These are phyloP conservation scores for Striga asiatica DNA, from an alignment of 257 asterid genomes.

Conservation along the genomic window DNA sequence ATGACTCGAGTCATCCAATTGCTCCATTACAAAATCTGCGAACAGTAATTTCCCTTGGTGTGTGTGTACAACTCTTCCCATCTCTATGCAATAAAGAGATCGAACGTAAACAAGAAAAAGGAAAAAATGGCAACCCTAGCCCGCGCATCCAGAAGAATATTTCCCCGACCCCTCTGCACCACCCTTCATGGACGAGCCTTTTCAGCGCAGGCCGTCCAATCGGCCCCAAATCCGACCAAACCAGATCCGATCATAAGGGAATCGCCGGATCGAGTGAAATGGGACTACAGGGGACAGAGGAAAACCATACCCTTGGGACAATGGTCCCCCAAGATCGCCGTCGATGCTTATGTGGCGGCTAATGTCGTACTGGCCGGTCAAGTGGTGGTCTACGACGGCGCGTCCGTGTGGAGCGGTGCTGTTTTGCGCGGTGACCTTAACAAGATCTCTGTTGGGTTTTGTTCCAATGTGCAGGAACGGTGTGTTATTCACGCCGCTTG, in stretches of 20 bases:
- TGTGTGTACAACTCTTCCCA: background rate
- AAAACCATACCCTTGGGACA: slow-evolving; percentile 60
- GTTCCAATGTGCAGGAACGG: slow-evolving; percentile 66
- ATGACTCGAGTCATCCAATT: no score
- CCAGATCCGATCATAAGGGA: slow-evolving; percentile 28
- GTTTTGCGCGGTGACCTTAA: slow-evolving; percentile 72
- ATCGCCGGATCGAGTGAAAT: slow-evolving; percentile 57
- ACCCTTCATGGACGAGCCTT: slow-evolving; percentile 27
- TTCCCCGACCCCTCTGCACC: slow-evolving; percentile 36
- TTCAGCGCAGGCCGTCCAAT: slow-evolving; percentile 34
- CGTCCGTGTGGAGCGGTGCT: slow-evolving; percentile 82
- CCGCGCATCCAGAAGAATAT: slow-evolving; percentile 42
- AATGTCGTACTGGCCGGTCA: slow-evolving; percentile 82
- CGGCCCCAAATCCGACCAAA: slow-evolving; percentile 5
- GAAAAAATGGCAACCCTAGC: slow-evolving; percentile 54
- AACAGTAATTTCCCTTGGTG: no score
- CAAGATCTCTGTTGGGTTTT: slow-evolving; percentile 65
- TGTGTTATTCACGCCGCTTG: slow-evolving; percentile 83
- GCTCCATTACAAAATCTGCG: no score
- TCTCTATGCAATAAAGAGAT: background rate
- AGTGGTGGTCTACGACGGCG: slow-evolving; percentile 68
- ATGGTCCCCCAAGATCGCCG: slow-evolving; percentile 75
- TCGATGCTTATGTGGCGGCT: slow-evolving; percentile 83
- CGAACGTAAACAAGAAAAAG: background rate
- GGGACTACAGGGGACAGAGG: slow-evolving; percentile 88